Evolutionary conservation across 768 basidiomycete genomes (phyloP), one percentile per base, ranked within the genome.

Genomic region (Lyophyllum atratum): DNA sequence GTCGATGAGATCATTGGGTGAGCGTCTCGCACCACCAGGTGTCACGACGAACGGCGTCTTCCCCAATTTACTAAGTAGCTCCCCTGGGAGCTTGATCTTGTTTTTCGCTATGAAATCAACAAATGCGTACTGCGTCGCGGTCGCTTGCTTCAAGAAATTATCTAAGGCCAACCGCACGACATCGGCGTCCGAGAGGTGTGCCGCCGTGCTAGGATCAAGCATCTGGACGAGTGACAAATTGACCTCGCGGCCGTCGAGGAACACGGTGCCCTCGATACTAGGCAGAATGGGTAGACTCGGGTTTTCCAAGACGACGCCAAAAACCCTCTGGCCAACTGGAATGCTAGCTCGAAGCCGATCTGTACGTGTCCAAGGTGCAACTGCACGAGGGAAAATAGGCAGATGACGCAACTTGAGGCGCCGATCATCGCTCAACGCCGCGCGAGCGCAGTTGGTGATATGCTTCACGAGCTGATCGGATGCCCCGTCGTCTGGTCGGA

Each of bases 241-340:
- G 12, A 67, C 49, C 24, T 57, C 49, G 3, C 62, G 58, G 0
- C 66, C 58, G 55, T 74, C 71, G 26, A 77, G 66, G 46, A 73
- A 75, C 2, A 66, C 56, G 12, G 68, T 54, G 14, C 52, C 31
- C 1, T 15, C 17, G 2, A 62, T 1, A 9, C 67, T 28, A 4
- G 77, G 73, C 50, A 67, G 70, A 21, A 77, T 60, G 2, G n/a
- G n/a, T n/a, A n/a, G n/a, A n/a, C 70, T 68, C 25, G 76, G 59
- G 6, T 45, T 54, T 15, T 55, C 63, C 45, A 72, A 22, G 21
- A 1, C 0, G 3, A 39, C 59, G 17, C 48, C 43, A 14, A 46
- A 34, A 15, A 60, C 60, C 8, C 39, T 31, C 4, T 6, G 26
- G 2, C 25, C 50, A 2, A 55, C 54, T 12, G 57, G 54, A 29